These are phyloP conservation scores for Ogataea nonfermentans DNA, from an alignment of 805 yeast genomes.

Conservation along the genomic window DNA sequence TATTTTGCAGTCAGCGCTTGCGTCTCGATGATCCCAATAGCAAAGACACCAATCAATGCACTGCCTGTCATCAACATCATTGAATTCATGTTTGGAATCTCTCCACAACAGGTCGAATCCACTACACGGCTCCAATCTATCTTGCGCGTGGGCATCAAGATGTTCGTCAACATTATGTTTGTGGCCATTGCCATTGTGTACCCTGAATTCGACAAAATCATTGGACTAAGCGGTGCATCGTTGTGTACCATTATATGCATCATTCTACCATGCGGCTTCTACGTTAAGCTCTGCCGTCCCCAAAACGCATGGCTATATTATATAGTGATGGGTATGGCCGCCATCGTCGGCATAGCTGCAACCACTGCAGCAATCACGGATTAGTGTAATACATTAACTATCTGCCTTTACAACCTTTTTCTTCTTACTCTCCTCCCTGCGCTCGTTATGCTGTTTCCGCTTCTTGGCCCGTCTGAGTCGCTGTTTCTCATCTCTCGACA, in stretches of 20 bases:
- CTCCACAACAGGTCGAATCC: conserved; percentile 27
- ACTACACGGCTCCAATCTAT: conserved; percentile 12
- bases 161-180: conserved; percentile 59
- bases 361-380: conserved; percentile 52
- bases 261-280: conserved; percentile 75
- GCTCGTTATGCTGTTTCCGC: conserved; percentile 52
- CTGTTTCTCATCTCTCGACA: conserved; percentile 80
- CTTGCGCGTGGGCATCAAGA: conserved; percentile 33
- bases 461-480: conserved; percentile 84
- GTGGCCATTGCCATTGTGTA: conserved; percentile 65
- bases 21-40: conserved; percentile 78
- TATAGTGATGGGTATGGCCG: conserved; percentile 45
- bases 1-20: conserved; percentile 57
- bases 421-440: conserved; percentile 31
- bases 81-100: conserved; percentile 43
- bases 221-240: conserved; percentile 83
- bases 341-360: conserved; percentile 54
- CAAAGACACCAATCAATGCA: conserved; percentile 84
- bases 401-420: conserved; percentile 26
- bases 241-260: conserved; percentile 78
- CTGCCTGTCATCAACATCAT: conserved; percentile 80
- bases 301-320: conserved; percentile 42
- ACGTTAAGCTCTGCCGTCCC: conserved; percentile 57
- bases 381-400: conserved; percentile 3
- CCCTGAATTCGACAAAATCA: conserved; percentile 81